Percentiles rank a stretch among this genome's conserved stretches.
These are phyloP conservation scores for Ogataea neopini DNA, from an alignment of 805 yeast genomes.

Conservation along the genomic window DNA sequence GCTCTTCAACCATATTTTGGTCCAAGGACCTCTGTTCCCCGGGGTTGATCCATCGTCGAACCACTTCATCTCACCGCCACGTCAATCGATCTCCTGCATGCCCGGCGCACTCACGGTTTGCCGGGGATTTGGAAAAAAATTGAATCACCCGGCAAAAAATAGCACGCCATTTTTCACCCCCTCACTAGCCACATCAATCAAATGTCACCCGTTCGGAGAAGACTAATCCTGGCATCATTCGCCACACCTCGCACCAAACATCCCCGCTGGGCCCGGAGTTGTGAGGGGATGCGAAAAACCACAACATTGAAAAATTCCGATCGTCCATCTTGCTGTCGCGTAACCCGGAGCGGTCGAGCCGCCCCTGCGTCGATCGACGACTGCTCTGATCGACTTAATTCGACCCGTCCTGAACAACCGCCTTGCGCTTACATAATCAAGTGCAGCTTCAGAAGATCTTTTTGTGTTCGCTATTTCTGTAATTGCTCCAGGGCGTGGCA, in stretches of 20 bases:
- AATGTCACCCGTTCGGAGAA: constrained; percentile 14
- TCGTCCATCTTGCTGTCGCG: neutral
- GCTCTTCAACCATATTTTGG: neutral
- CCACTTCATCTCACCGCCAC: constrained; percentile 5
- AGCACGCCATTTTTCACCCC: constrained; percentile 1
- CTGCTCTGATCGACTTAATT: no score
- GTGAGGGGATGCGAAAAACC: neutral
- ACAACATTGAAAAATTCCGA: no score
- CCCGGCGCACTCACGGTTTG: neutral
- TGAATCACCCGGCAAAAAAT: neutral
- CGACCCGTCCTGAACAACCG: neutral
- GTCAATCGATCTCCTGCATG: neutral
- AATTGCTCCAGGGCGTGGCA: constrained; percentile 3
- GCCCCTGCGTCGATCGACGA: no score
- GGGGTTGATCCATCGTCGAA: constrained; percentile 2
- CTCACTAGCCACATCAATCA: constrained; percentile 6
- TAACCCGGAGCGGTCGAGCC: neutral
- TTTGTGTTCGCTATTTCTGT: neutral
- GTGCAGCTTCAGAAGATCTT: neutral
- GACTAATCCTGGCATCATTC: constrained; percentile 14
- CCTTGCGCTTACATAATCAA: neutral
- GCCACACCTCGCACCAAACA: constrained; percentile 9
- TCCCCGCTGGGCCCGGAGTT: constrained; percentile 9
- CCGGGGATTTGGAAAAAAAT: neutral
- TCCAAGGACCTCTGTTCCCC: constrained; percentile 3